Conservation (phyloP, 371 early-diverging fungal genomes). For the Lichtheimia hyalospora region DNA sequence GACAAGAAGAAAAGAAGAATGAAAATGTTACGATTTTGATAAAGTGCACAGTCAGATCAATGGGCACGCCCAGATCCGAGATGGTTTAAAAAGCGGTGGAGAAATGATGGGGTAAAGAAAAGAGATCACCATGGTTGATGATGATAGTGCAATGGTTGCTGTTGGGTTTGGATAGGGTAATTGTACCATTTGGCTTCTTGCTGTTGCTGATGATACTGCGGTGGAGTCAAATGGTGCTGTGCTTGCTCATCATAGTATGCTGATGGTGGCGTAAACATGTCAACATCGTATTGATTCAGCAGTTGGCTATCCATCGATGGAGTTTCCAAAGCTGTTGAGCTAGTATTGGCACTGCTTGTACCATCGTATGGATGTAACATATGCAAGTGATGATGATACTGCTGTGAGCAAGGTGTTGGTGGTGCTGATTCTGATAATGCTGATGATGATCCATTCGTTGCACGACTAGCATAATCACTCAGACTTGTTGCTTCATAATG, state of each 20-base stretch:
- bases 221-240: neutral
- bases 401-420: slow-evolving; percentile 10
- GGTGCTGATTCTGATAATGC: slow-evolving; percentile 11
- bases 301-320: neutral
- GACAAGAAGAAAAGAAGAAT: too few relatives aligned
- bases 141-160: neutral
- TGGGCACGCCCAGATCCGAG: too few relatives aligned
- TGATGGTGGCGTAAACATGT: neutral
- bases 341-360: neutral
- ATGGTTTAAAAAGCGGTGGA: too few relatives aligned
- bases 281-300: neutral
- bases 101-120: too few relatives aligned
- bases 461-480: slow-evolving; percentile 10
- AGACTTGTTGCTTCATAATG: slow-evolving; percentile 8
- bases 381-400: slow-evolving; percentile 6
- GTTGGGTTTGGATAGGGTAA: slow-evolving; percentile 1
- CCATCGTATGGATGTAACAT: slow-evolving; percentile 8
- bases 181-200: slow-evolving; percentile 1
- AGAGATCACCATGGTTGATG: too few relatives aligned
- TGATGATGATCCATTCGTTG: slow-evolving; percentile 9
- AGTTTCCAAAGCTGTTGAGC: slow-evolving; percentile 1
- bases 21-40: too few relatives aligned
- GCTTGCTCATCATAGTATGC: too few relatives aligned
- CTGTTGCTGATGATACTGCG: neutral
- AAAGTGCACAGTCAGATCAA: too few relatives aligned